phyloP scores from a whole-genome alignment of 2,329 filamentous ascomycete species.

The Alternaria gansuensis region DNA sequence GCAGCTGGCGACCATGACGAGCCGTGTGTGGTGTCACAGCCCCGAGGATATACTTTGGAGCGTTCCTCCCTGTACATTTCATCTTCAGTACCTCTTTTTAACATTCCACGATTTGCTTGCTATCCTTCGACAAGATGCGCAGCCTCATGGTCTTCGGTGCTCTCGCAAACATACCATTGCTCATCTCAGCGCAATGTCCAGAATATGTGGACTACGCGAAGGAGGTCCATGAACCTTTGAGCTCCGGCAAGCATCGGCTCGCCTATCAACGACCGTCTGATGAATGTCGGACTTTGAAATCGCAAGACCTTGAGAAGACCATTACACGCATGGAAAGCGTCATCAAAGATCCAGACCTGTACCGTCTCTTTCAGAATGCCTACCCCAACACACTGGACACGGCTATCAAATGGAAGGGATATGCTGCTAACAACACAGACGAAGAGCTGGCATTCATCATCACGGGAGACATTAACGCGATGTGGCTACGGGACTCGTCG shows the following conservation, averaged over 20 bases:
- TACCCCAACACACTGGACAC: slow-evolving; percentile 81
- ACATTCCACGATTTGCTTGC: not conserved
- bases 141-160: slow-evolving; percentile 25
- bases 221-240: slow-evolving; percentile 55
- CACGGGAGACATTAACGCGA: slow-evolving; percentile 66
- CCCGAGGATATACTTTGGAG: slow-evolving; percentile 5
- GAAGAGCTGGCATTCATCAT: slow-evolving; percentile 72
- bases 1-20: slow-evolving; percentile 12
- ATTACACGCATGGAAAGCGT: slow-evolving; percentile 49
- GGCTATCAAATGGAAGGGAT: slow-evolving; percentile 73
- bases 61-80: not conserved
- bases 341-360: slow-evolving; percentile 67
- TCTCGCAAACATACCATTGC: slow-evolving; percentile 30
- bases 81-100: not conserved
- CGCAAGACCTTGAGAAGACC: slow-evolving; percentile 54
- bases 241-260: slow-evolving; percentile 56
- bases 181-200: slow-evolving; percentile 52
- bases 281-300: slow-evolving; percentile 59
- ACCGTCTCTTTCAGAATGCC: slow-evolving; percentile 74
- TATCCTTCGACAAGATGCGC: slow-evolving; percentile 38
- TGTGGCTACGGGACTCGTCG: slow-evolving; percentile 65
- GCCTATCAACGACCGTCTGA: slow-evolving; percentile 57
- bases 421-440: slow-evolving; percentile 63
- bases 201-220: slow-evolving; percentile 57
- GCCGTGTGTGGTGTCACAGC: not conserved